Evolutionary conservation across 306 rosid genomes (phyloP), one percentile per base, ranked within the genome.

Genomic region (Cicer yamashitae): DNA sequence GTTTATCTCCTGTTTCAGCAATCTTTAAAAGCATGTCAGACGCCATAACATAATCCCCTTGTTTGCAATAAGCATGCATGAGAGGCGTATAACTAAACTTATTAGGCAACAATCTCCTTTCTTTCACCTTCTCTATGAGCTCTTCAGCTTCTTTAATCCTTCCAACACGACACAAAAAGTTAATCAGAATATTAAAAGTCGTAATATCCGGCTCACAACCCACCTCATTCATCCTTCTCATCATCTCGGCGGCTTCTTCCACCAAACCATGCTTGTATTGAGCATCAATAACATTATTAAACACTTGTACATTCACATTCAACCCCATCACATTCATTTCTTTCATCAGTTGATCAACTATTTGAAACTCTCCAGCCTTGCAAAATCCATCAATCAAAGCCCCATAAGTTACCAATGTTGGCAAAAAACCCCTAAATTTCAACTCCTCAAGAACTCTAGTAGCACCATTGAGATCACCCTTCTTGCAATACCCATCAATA

Each of bases 341-440:
- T 44, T 2, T 10, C 73, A 90, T 66, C 84, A 90, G 91, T 60
- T 74, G 81, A 68, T 93, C 90, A 84, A 85, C 81, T 6, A 7
- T 83, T 11, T 30, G 79, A 37, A 93, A 89, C 10, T 88, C 73
- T 45, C 98, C 96, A 45, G 20, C 75, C 79, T 85, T 89, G 48
- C 98, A 90, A 71, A 86, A 89, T 51, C 96, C 96, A 74, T 88
- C 76, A 59, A 90, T 78, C 67, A 93, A 43, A 73, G 88, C 83
- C 44, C 96, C 96, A 51, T 81, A 90, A 73, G 96, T 91, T 59
- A 82, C 84, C 60, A 88, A 15, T 0, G 89, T 82, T 3, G 93
- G 96, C 78, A 88, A 71, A 80, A 90, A 77, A 1, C 96, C 96
- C 79, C 83, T 88, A 85, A 81, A 79, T 58, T 90, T 93, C 89